Conservation (phyloP, 768 basidiomycete genomes). For the Pulveroboletus sp. region DNA sequence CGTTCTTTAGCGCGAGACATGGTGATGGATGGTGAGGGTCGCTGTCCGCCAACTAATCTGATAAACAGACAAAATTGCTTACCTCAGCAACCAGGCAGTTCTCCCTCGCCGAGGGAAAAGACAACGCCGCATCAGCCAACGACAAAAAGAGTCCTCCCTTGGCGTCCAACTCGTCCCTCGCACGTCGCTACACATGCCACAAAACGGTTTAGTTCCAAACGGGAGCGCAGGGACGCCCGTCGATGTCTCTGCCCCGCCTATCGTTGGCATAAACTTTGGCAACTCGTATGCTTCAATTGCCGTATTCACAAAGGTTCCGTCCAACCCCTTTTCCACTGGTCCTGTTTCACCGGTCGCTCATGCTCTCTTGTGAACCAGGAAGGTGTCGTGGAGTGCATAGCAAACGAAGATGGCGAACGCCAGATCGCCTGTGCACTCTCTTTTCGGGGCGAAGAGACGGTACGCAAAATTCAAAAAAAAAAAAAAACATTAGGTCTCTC, state of each 20-base stretch:
- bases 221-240: conserved; percentile 45
- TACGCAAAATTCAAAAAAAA: conserved; percentile 35
- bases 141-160: neutral
- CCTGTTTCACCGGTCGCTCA: neutral
- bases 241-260: conserved; percentile 42
- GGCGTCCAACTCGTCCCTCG: neutral
- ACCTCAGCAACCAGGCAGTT: conserved; percentile 5
- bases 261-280: conserved; percentile 95
- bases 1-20: conserved; percentile 8
- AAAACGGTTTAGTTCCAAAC: conserved; percentile 42
- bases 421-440: conserved; percentile 95
- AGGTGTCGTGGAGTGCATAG: conserved; percentile 89
- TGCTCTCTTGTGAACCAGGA: conserved; percentile 46
- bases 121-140: neutral
- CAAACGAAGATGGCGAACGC: conserved; percentile 97
- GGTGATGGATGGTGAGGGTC: neutral
- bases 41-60: conserved; percentile 12
- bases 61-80: conserved; percentile 1
- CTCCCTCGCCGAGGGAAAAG: neutral
- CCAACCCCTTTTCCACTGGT: neutral
- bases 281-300: conserved; percentile 94
- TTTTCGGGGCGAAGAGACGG: conserved; percentile 88
- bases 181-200: conserved; percentile 32
- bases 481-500: neutral
- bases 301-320: conserved; percentile 86